phyloP scores from a whole-genome alignment of 2,329 filamentous ascomycete genomes.

The Penicillium carneum region DNA sequence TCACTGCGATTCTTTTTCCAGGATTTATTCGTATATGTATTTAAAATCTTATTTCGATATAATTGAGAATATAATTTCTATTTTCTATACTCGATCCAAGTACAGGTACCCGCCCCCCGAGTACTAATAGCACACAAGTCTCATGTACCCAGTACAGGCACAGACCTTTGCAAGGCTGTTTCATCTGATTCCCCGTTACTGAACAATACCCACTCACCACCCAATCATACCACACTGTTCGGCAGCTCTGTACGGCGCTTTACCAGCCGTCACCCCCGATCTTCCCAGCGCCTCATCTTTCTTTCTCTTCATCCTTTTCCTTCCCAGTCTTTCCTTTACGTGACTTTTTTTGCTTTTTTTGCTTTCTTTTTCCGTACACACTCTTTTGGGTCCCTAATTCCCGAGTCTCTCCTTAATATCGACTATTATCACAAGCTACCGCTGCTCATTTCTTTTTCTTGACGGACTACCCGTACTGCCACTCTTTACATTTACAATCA shows the following conservation, averaged over 20 bases:
- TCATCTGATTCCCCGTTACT: conserved; percentile 21
- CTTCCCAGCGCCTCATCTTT: conserved; percentile 26
- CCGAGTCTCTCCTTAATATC: conserved; percentile 37
- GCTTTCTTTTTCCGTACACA: conserved; percentile 28
- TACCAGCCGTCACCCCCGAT: conserved; percentile 25
- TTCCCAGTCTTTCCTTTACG: conserved; percentile 28
- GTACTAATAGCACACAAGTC: conserved; percentile 18
- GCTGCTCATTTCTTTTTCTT: conserved; percentile 37
- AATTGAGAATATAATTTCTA: neutral
- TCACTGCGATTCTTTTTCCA: neutral
- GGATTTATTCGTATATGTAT: neutral
- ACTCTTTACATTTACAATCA: conserved; percentile 18
- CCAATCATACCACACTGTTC: conserved; percentile 19
- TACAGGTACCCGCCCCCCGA: neutral
- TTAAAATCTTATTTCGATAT: neutral
- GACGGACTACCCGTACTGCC: conserved; percentile 22
- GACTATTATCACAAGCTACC: conserved; percentile 23
- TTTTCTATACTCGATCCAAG: conserved; percentile 2
- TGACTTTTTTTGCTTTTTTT: conserved; percentile 31
- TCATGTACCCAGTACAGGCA: conserved; percentile 23
- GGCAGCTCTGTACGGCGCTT: conserved; percentile 21
- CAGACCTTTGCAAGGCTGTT: conserved; percentile 16
- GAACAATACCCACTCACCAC: conserved; percentile 10
- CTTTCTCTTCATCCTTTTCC: conserved; percentile 30
- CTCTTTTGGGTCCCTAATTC: conserved; percentile 32